phyloP scores from a whole-genome alignment of 495 filamentous ascomycete genomes.

The Tetracladium setigerum region DNA sequence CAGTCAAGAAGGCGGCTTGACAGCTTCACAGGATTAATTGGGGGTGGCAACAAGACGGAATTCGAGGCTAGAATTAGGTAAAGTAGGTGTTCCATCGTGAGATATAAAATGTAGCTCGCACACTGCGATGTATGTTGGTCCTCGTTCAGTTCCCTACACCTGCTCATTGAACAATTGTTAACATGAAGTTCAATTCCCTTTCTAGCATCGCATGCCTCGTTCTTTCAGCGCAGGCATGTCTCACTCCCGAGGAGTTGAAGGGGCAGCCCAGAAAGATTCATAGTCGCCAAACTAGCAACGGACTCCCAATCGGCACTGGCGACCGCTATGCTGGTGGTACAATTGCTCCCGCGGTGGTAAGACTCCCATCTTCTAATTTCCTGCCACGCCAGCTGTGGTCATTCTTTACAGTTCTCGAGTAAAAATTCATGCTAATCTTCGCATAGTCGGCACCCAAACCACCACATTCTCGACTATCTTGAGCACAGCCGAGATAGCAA shows the following conservation, averaged over 20 bases:
- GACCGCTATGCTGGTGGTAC: slow-evolving; percentile 24
- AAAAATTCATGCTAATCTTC: too few species aligned
- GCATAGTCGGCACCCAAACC: slow-evolving; percentile 16
- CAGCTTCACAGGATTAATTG: too few species aligned
- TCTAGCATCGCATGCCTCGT: background rate
- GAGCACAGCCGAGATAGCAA: slow-evolving; percentile 25
- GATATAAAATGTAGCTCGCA: too few species aligned
- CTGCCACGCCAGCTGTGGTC: too few species aligned
- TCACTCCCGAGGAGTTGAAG: slow-evolving; percentile 4
- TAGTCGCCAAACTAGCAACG: slow-evolving; percentile 15
- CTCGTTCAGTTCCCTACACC: too few species aligned
- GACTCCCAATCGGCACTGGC: slow-evolving; percentile 23
- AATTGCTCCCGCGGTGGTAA: slow-evolving; percentile 24
- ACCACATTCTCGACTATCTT: slow-evolving; percentile 22
- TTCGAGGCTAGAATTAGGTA: too few species aligned
- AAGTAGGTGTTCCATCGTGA: too few species aligned
- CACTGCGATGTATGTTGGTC: too few species aligned
- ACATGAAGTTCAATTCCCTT: slow-evolving; percentile 1
- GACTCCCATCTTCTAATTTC: background rate
- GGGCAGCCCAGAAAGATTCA: slow-evolving; percentile 1
- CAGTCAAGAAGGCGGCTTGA: too few species aligned
- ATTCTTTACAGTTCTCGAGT: too few species aligned
- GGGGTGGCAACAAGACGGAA: too few species aligned
- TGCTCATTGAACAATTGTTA: background rate
- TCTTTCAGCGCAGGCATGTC: slow-evolving; percentile 2